Conservation (phyloP, 176 grass and related monocot genomes). For the Carex pumila region DNA sequence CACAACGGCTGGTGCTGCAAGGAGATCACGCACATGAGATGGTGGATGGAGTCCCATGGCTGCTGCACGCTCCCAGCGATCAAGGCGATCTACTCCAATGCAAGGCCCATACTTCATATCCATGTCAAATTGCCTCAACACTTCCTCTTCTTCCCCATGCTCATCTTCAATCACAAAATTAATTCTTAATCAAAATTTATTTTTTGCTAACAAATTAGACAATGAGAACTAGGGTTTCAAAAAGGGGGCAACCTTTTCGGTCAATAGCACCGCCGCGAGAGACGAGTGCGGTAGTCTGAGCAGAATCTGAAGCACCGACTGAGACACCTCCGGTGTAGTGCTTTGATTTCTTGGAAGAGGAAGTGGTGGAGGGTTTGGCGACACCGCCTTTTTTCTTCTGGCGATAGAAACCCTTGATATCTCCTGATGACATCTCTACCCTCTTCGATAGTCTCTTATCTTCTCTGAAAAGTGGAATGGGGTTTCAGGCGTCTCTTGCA, state of each 20-base stretch:
- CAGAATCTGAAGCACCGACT: background rate
- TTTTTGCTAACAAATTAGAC: background rate
- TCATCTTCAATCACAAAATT: background rate
- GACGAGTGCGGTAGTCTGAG: slow-evolving; percentile 23
- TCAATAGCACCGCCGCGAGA: slow-evolving; percentile 2
- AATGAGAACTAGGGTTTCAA: background rate
- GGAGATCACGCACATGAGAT: background rate
- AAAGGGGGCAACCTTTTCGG: slow-evolving; percentile 5
- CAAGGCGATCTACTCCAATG: background rate
- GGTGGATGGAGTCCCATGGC: slow-evolving; percentile 11
- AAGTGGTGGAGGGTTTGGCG: background rate
- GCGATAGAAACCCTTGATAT: slow-evolving; percentile 38
- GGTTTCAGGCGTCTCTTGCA: background rate
- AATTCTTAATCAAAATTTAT: background rate
- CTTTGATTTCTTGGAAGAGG: slow-evolving; percentile 15
- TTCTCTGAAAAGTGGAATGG: background rate
- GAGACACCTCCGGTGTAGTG: background rate
- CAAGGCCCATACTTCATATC: slow-evolving; percentile 22
- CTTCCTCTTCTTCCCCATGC: slow-evolving; percentile 9
- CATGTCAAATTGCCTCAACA: slow-evolving; percentile 14
- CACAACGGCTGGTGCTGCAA: background rate
- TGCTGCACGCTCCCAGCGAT: slow-evolving; percentile 5
- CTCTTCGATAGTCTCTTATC: background rate
- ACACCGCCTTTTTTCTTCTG: slow-evolving; percentile 26
- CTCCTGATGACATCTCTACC: slow-evolving; percentile 16